Evolutionary conservation across 73 alveolate genomes (phyloP), one percentile per base, ranked within the genome.

Genomic region (Urostyla sp.): DNA sequence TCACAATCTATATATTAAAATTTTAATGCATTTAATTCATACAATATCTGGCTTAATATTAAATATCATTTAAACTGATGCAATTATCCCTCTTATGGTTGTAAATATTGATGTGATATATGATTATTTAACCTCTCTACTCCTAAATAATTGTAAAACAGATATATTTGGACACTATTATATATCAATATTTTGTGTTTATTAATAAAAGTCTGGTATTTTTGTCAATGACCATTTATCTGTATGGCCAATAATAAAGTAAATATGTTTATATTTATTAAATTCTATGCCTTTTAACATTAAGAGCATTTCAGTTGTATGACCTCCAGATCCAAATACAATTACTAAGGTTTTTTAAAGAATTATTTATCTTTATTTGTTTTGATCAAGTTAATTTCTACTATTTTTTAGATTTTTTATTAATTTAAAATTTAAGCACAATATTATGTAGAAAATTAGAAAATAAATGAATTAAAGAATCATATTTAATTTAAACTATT

Each of bases 261-360:
- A 74, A 24, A 90, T 76, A 20, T 77, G 51, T 26, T 80, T 75
- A 55, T 87, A 92, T 85, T 87, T 89, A 56, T 82, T 49, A 50
- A 77, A 92, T 50, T 72, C 79, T 44, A 89, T 44, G 67, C 77
- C 58, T 74, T 83, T 67, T 46, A 93, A 57, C 94, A 91, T 79
- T 51, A 77, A 57, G 52, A 91, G 86, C 73, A 93, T 91, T 79
- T 93, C 98, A 7, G 95, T 92, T 0, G 98, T 93, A 73, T 93
- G 98, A 0, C 98, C 98, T 4, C 98, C 98, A 46, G 94, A 75
- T 16, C 98, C 98, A 69, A 93, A 85, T 43, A 93, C 87, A 28
- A 93, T 85, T 92, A 93, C 69, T 28, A 93, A 43, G 58, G 77
- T 66, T 79, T 90, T 90, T 38, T n/a, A n/a, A n/a, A n/a, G n/a